These are phyloP conservation scores for Leucocoprinus leucothites DNA, from an alignment of 768 basidiomycete genomes.

Conservation along the genomic window DNA sequence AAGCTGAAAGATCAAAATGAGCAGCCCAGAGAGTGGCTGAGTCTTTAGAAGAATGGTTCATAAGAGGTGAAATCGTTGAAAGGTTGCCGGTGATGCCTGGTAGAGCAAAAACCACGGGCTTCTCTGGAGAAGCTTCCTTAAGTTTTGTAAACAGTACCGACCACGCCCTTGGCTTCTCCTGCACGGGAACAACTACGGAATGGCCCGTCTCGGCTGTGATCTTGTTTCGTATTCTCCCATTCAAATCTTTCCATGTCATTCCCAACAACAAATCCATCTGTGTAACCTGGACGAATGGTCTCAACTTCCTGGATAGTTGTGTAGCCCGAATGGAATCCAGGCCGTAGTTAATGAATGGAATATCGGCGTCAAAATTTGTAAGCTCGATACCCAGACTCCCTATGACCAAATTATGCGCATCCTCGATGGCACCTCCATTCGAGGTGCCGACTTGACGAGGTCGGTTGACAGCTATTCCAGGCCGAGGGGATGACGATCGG, in stretches of 20 bases:
- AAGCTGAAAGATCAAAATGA: conserved; percentile 1
- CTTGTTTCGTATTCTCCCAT: neutral
- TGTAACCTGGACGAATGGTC: conserved; percentile 24
- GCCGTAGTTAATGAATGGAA: conserved; percentile 40
- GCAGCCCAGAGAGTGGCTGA: neutral
- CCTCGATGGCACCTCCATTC: neutral
- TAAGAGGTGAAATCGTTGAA: neutral
- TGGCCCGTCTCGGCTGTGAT: neutral
- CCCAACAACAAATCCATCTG: conserved; percentile 32
- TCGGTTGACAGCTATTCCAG: too few relatives aligned
- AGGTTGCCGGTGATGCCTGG: neutral
- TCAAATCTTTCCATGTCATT: neutral
- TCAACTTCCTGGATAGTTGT: conserved; percentile 29
- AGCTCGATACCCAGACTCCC: conserved; percentile 24
- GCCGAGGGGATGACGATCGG: too few relatives aligned
- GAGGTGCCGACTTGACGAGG: too few relatives aligned
- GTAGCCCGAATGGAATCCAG: conserved; percentile 40
- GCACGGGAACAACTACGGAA: neutral
- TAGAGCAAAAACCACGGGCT: neutral
- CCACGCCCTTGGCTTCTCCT: neutral
- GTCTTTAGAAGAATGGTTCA: neutral
- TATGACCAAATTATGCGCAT: neutral
- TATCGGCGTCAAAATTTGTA: conserved; percentile 32
- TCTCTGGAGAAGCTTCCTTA: neutral
- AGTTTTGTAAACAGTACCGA: neutral